Conservation (phyloP, 306 rosid species). For the Gynostemma pentaphyllum region DNA sequence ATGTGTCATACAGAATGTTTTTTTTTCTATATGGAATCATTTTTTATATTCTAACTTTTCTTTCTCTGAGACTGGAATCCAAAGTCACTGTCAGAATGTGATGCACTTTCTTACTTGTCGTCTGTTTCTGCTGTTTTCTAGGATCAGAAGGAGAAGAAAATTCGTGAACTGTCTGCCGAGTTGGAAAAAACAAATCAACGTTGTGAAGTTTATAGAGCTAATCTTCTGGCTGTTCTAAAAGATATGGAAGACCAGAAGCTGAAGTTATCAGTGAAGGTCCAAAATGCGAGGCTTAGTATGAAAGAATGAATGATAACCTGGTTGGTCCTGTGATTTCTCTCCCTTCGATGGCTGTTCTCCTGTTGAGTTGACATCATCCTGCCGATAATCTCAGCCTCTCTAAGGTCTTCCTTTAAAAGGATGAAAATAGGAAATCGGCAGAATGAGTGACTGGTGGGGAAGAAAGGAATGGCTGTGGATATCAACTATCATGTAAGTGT, state of each 20-base stretch:
- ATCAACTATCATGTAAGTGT: neutral
- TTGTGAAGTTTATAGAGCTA: conserved; percentile 77
- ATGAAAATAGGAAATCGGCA: neutral
- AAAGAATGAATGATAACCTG: conserved; percentile 38
- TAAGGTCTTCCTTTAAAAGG: neutral
- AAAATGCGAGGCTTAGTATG: conserved; percentile 84
- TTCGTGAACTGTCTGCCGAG: conserved; percentile 55
- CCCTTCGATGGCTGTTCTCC: neutral
- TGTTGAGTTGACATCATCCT: neutral
- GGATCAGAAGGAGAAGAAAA: conserved; percentile 77
- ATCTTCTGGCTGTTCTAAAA: conserved; percentile 67
- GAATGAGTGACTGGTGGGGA: neutral
- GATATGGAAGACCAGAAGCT: conserved; percentile 96
- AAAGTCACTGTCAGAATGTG: neutral
- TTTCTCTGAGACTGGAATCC: neutral
- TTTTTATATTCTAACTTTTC: neutral
- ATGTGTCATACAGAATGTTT: too few species aligned
- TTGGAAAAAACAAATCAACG: conserved; percentile 62
- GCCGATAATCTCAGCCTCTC: neutral
- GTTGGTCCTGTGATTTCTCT: neutral
- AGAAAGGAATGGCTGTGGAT: neutral
- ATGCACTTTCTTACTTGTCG: conserved; percentile 3
- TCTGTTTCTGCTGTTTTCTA: conserved; percentile 17
- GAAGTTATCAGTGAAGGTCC: conserved; percentile 84
- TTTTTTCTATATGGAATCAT: too few species aligned